Evolutionary conservation across 2,329 filamentous ascomycete species (phyloP), one percentile per base, ranked within the genome.

Genomic region (Microdochium paspali): DNA sequence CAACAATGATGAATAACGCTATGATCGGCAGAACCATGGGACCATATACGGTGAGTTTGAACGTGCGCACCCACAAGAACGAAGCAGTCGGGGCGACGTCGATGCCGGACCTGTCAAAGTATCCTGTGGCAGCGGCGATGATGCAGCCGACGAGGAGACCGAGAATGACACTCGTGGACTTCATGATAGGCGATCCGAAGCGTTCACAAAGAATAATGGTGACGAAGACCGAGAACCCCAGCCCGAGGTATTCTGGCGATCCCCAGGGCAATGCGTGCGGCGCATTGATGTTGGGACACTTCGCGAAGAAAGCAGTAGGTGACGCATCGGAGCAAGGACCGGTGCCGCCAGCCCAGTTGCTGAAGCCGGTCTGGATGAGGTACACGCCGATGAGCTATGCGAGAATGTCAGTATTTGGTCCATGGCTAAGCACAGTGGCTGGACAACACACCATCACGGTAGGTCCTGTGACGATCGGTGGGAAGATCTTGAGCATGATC

Each of bases 181-280:
- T 90, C 85, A 93, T 90, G 54, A 93, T 85, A 0, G 88, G 87
- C 0, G 85, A 77, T 1, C 88, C 88, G 56, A 90, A 90, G 10
- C 86, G 79, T 64, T 93, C 87, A 61, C 85, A 87, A 12, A 91
- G 61, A 50, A 93, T 83, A 59, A 93, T 91, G 24, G 84, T 85
- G 42, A 85, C 55, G 59, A 91, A 91, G 30, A 90, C 87, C 42
- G 80, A 80, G 67, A 93, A 90, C 0, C 87, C 87, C 2, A 93
- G 76, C 12, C 75, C 87, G 4, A 93, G 78, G 54, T 85, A 89
- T 63, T 93, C 84, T 1, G 87, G 78, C 31, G 81, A 82, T 3
- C 86, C 88, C 88, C 88, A 93, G 0, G 79, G 82, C 1, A 91
- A 71, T 13, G 86, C 74, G 49, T 83, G 82, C 1, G 87, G 85